These are phyloP conservation scores for Aegilops longissima DNA, from an alignment of 176 grass and related monocot genomes.

Conservation along the genomic window DNA sequence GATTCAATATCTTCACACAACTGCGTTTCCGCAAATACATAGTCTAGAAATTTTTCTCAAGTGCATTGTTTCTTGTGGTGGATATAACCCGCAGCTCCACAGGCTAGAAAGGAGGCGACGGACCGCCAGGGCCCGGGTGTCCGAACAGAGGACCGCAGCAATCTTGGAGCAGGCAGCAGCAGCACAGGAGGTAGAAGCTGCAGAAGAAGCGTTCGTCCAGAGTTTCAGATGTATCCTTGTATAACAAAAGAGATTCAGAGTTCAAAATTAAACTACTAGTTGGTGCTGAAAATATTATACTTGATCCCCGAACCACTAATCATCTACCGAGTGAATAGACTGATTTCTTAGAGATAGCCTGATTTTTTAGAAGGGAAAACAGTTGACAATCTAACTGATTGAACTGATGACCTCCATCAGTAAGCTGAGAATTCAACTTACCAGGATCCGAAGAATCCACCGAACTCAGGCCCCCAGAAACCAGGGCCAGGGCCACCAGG, in stretches of 20 bases:
- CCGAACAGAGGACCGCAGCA: constrained; percentile 36
- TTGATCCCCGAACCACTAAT: too few species aligned
- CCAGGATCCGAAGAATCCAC: constrained; percentile 44
- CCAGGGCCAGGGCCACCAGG: constrained; percentile 20
- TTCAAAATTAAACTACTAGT: too few species aligned
- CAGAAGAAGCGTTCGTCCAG: background rate
- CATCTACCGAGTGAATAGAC: too few species aligned
- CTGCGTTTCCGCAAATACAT: background rate
- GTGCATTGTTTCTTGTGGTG: background rate
- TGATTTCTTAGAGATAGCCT: too few species aligned
- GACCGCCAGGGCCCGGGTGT: background rate
- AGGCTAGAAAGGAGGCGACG: constrained; percentile 42
- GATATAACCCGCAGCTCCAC: background rate
- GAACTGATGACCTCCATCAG: too few species aligned
- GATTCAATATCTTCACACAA: background rate
- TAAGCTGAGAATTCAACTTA: background rate
- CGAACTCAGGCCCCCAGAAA: constrained; percentile 13
- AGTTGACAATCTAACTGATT: too few species aligned
- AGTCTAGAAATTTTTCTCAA: background rate
- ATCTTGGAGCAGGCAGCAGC: constrained; percentile 57
- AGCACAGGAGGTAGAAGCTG: constrained; percentile 47
- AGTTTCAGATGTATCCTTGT: background rate
- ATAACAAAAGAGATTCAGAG: too few species aligned
- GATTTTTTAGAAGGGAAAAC: too few species aligned
- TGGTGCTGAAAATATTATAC: too few species aligned